Evolutionary conservation across 768 basidiomycete species (phyloP), one percentile per base, ranked within the genome.

Genomic region (Coprinellus micaceus): DNA sequence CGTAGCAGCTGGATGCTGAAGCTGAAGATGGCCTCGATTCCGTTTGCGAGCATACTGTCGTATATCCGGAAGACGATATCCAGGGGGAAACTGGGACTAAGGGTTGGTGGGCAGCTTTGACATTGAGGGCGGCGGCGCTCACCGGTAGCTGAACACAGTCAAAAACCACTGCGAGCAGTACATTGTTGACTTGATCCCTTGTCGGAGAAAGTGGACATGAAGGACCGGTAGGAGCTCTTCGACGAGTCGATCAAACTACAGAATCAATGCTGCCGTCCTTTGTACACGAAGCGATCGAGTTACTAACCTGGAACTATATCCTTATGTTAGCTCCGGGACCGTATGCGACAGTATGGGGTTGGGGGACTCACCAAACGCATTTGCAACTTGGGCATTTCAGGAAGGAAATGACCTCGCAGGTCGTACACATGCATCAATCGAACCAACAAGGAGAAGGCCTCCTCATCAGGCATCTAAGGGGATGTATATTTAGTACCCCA

Each of bases 141-240:
- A 88, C 92, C 92, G 84, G 71, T 96, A 98, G 66, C 92, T 91
- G 76, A 98, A 98, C 68, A 99, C 74, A 0, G 97, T 98, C 67
- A 99, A 77, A 71, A 98, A 98, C 97, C 97, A 99, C 61, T 98
- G 97, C 13, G 92, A 94, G 65, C 93, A 96, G 67, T 89, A 98
- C 94, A 99, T 98, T 73, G 90, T 95, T 45, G 93, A 94, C 69
- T 98, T 98, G 66, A 98, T 76, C 28, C 95, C 96, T 71, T 97
- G 91, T 28, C 95, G 84, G 28, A 96, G 72, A 65, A 99, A 91
- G 70, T 98, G 97, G 22, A 96, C 75, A 65, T 98, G 94, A 5
- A 98, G 76, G 4, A 95, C 90, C 4, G 97, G 97, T 3, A 98
- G 74, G 10, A 96, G 66, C 61, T 99, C 97, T 67, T 99, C 97